Evolutionary conservation across 129 eudicot genomes (phyloP).

Genomic region (Daucus carota): DH1_v3.0 NC_030383.2:61309501-61310000

Average conservation of each 20-base stretch:
- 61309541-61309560: not conserved
- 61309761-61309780: slow-evolving; percentile 44
- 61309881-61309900: slow-evolving; percentile 54
- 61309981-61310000: slow-evolving; percentile 85
- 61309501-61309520: not conserved
- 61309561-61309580: not conserved
- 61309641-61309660: slow-evolving; percentile 63
- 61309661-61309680: slow-evolving; percentile 82
- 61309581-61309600: not conserved
- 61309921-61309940: slow-evolving; percentile 50
- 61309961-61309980: slow-evolving; percentile 53
- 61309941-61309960: slow-evolving; percentile 66
- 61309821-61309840: slow-evolving; percentile 64
- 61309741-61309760: slow-evolving; percentile 45
- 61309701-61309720: slow-evolving; percentile 59
- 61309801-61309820: slow-evolving; percentile 43
- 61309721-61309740: slow-evolving; percentile 48
- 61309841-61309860: slow-evolving; percentile 55
- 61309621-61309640: slow-evolving; percentile 18
- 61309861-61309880: slow-evolving; percentile 68
- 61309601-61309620: not conserved
- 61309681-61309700: slow-evolving; percentile 69
- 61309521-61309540: not conserved
- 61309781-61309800: slow-evolving; percentile 63
- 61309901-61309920: slow-evolving; percentile 70